Base-by-base conservation (phyloP, 2,329 filamentous ascomycete genomes). In the Ceratocystis lukuohia region DNA sequence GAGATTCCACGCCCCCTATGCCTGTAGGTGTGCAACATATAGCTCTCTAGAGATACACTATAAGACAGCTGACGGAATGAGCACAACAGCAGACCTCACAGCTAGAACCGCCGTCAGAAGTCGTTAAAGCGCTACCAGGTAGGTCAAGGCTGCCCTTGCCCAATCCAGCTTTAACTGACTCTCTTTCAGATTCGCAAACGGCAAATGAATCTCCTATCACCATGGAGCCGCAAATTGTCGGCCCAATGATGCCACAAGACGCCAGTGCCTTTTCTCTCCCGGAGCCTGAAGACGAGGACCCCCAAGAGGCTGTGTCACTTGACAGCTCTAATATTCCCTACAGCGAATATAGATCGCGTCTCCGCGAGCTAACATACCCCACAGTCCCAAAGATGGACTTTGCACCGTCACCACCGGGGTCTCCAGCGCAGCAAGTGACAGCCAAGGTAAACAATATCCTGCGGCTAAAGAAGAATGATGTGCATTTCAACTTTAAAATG, bases 401-500 rank as follows among this genome's bases (percentile, higher is more conserved):
- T 69, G 89, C 89, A 0, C 80, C 83, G 8, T 91, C 88, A 3
- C 89, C 89, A 0, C 85, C 87, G 0, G 83, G 83, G 28, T 82
- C 83, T 1, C 83, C 83, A 10, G 76, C 78, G 0, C 72, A 77
- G 44, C 70, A 76, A 53, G 75, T 85, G 12, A 86, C 82, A 63
- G 80, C 82, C 70, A 91, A 90, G 71, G 87, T 93, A 70, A 81
- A 84, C 69, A 84, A 85, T 68, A 93, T 94, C 70, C 81, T 93
- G 0, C 80, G 84, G 59, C 80, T 93, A n/a, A 94, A 94, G 76
- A 85, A 84, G 72, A 84, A 87, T 69, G 86, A 86, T 3, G 80
- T 86, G 17, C 89, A 94, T 75, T 93, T 93, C 79, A 92, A 94
- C 74, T 79, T 84, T 71, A 86, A 88, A 69, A 78, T 94, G 7